Percentiles rank a stretch among this genome's conserved stretches.
These are phyloP conservation scores for Typha latifolia DNA, from an alignment of 176 grass and related monocot species.

Conservation along the genomic window DNA sequence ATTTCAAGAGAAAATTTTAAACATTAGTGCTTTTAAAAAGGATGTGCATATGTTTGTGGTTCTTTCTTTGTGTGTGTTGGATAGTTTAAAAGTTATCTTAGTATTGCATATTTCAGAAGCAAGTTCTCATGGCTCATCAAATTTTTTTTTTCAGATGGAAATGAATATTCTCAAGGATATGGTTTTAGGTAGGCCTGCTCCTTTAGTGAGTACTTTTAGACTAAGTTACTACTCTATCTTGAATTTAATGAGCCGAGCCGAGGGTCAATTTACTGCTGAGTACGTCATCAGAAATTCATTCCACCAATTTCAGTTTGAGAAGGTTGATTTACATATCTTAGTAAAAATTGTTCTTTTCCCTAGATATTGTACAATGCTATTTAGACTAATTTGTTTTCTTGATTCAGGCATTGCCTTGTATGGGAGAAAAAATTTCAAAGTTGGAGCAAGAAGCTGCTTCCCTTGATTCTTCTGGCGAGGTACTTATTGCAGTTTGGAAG, in stretches of 20 bases:
- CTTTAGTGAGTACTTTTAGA: constrained; percentile 90
- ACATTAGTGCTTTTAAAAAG: too few relatives aligned
- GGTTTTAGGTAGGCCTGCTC: constrained; percentile 95
- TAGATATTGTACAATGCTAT: constrained; percentile 14
- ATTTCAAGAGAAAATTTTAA: too few relatives aligned
- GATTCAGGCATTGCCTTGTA: constrained; percentile 79
- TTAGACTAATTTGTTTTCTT: constrained; percentile 19
- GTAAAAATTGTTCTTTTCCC: not conserved
- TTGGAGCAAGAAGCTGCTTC: constrained; percentile 84
- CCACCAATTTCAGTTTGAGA: constrained; percentile 98
- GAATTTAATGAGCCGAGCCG: constrained; percentile 93
- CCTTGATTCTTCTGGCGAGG: constrained; percentile 89
- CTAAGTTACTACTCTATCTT: constrained; percentile 96
- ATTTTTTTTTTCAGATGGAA: constrained; percentile 69
- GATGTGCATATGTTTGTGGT: not conserved
- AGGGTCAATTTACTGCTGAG: constrained; percentile 98
- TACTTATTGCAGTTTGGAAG: constrained; percentile 10
- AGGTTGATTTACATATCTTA: constrained; percentile 44
- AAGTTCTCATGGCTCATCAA: not conserved
- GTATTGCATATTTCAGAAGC: not conserved
- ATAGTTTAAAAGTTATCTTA: not conserved
- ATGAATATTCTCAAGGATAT: constrained; percentile 99
- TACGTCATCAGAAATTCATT: constrained; percentile 97
- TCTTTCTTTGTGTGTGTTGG: not conserved
- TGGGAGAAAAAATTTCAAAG: constrained; percentile 59